phyloP scores from a whole-genome alignment of 2,329 filamentous ascomycete species.

The Chaetothyriales sp. region DNA sequence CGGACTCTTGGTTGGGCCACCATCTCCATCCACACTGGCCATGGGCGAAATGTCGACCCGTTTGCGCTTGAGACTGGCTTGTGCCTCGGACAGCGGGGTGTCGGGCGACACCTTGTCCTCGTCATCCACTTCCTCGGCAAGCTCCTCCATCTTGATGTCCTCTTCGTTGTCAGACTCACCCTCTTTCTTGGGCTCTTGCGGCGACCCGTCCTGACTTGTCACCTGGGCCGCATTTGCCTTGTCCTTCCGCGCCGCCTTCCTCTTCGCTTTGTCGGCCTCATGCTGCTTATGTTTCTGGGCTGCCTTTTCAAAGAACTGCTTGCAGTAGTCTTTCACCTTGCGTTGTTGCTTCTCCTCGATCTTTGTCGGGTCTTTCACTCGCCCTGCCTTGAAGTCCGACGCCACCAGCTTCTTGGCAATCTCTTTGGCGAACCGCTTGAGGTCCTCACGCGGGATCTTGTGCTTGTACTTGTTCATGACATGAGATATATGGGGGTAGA shows the following conservation, averaged over 20 bases:
- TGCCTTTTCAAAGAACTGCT: conserved; percentile 76
- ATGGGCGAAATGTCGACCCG: conserved; percentile 25
- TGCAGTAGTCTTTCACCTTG: conserved; percentile 71
- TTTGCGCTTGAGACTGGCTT: conserved; percentile 48
- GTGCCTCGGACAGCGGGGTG: conserved; percentile 17
- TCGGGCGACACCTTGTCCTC: conserved; percentile 31
- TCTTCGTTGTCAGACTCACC: conserved; percentile 17
- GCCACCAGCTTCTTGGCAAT: conserved; percentile 79
- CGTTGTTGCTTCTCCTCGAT: conserved; percentile 66
- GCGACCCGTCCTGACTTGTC: conserved; percentile 13
- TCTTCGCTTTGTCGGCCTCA: conserved; percentile 50
- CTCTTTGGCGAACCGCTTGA: conserved; percentile 53
- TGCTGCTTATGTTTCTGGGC: conserved; percentile 59
- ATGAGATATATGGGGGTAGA: conserved; percentile 72
- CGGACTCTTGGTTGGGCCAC: conserved; percentile 12
- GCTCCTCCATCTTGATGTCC: conserved; percentile 30
- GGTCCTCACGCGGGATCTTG: conserved; percentile 68
- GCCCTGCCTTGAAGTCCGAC: conserved; percentile 78
- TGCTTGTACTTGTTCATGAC: conserved; percentile 77
- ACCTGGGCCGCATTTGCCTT: conserved; percentile 20
- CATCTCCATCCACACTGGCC: conserved; percentile 11
- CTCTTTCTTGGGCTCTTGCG: conserved; percentile 18
- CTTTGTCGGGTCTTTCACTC: conserved; percentile 68
- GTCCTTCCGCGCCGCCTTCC: conserved; percentile 20
- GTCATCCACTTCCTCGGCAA: conserved; percentile 20